These are phyloP conservation scores for Grosmannia clavigera DNA, from an alignment of 2,329 filamentous ascomycete species.

Conservation along the genomic window DNA sequence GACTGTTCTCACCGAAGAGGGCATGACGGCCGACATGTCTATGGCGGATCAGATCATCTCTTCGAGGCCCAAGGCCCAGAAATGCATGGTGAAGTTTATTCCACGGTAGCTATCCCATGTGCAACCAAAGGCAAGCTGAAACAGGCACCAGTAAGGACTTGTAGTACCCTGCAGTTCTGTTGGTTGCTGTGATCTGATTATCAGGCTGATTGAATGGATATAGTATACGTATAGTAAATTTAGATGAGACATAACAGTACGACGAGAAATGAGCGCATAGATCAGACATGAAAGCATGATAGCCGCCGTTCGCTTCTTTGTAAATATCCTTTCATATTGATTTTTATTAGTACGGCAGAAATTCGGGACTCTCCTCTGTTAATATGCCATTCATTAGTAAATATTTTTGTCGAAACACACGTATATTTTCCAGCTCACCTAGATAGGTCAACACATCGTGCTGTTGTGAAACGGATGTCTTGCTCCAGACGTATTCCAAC, in stretches of 20 bases:
- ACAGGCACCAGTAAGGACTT: no score
- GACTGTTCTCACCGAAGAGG: conserved; percentile 36
- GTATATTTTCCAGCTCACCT: background rate
- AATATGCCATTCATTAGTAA: background rate
- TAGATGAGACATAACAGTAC: background rate
- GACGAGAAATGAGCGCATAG: no score
- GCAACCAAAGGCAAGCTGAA: no score
- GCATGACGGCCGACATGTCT: conserved; percentile 45
- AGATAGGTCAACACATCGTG: background rate
- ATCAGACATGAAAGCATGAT: no score
- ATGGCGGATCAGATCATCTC: conserved; percentile 59
- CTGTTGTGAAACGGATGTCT: background rate
- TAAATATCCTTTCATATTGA: background rate
- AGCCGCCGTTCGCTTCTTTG: no score
- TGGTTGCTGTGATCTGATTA: no score
- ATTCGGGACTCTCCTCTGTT: background rate
- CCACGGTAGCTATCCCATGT: conserved; percentile 12
- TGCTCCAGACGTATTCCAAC: background rate
- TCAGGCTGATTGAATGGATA: no score
- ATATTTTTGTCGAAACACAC: background rate
- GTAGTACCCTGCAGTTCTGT: no score
- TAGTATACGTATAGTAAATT: no score
- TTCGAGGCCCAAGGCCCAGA: conserved; percentile 45
- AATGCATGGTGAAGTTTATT: conserved; percentile 39
- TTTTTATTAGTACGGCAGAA: background rate